Evolutionary conservation across 2,329 filamentous ascomycete species (phyloP).

Genomic region (Chaetomium strumarium): DNA sequence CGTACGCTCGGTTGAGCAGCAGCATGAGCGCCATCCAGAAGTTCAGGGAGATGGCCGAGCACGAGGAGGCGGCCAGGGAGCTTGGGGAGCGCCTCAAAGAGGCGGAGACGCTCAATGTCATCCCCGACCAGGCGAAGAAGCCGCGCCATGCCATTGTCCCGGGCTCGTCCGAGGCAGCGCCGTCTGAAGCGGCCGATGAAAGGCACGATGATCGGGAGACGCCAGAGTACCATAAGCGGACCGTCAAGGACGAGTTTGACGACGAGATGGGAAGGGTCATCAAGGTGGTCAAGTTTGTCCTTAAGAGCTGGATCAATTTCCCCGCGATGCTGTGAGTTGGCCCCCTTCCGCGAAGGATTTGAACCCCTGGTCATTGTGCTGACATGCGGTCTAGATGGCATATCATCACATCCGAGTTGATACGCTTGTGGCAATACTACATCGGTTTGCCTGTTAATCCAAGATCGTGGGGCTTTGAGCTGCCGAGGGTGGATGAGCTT

Average conservation of each 20-base stretch:
- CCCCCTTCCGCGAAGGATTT: background rate
- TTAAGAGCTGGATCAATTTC: constrained; percentile 63
- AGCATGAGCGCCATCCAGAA: constrained; percentile 68
- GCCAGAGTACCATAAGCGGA: constrained; percentile 32
- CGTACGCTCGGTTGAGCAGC: constrained; percentile 77
- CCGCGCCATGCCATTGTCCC: constrained; percentile 36
- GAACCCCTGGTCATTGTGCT: background rate
- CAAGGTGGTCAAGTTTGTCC: constrained; percentile 58
- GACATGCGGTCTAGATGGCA: constrained; percentile 31
- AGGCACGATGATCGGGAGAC: constrained; percentile 33
- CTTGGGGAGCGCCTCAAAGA: constrained; percentile 23
- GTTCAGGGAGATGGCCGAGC: constrained; percentile 56
- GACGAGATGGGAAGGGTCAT: constrained; percentile 60
- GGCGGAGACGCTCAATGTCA: constrained; percentile 23
- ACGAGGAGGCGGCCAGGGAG: constrained; percentile 28
- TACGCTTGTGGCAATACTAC: constrained; percentile 45
- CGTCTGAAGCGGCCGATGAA: constrained; percentile 38
- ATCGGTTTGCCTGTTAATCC: constrained; percentile 47
- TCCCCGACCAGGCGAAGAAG: constrained; percentile 38
- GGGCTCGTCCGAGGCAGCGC: constrained; percentile 31
- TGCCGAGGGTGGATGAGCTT: constrained; percentile 45
- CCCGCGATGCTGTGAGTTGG: constrained; percentile 64
- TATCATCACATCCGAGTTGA: constrained; percentile 40
- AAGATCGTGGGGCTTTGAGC: constrained; percentile 41
- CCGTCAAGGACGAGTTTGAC: constrained; percentile 52